Conservation (phyloP, 129 eudicot genomes). For the Smallanthus sonchifolius region DNA sequence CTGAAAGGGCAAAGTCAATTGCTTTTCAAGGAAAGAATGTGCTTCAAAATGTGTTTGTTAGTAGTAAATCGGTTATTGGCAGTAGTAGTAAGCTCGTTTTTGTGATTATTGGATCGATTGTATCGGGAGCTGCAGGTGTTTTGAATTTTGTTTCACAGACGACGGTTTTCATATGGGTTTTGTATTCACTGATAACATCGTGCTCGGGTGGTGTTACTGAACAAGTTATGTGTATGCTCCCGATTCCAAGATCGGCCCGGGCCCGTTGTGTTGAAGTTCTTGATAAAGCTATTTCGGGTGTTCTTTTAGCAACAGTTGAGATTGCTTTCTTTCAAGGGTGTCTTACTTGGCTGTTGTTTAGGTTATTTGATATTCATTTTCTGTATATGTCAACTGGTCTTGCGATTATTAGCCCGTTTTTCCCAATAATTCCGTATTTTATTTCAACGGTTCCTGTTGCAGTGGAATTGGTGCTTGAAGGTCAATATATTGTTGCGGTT, state of each 20-base stretch:
- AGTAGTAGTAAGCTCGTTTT: constrained; percentile 67
- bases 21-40: constrained; percentile 87
- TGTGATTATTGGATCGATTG: constrained; percentile 47
- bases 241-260: constrained; percentile 59
- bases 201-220: constrained; percentile 96
- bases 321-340: constrained; percentile 93
- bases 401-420: constrained; percentile 79
- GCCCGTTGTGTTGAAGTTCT: constrained; percentile 83
- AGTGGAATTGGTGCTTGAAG: constrained; percentile 73
- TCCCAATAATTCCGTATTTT: constrained; percentile 76
- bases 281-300: constrained; percentile 84
- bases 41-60: constrained; percentile 57
- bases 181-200: constrained; percentile 83
- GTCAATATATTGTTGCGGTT: constrained; percentile 66
- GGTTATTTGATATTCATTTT: constrained; percentile 75
- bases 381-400: constrained; percentile 80
- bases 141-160: constrained; percentile 67
- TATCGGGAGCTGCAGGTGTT: constrained; percentile 87
- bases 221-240: constrained; percentile 80
- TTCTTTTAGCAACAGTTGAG: constrained; percentile 77
- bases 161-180: constrained; percentile 88
- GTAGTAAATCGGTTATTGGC: constrained; percentile 65
- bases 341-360: constrained; percentile 89
- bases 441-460: constrained; percentile 69
- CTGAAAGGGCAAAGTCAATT: constrained; percentile 67